Evolutionary conservation across 495 filamentous ascomycete species (phyloP).

Genomic region (Annulohypoxylon stygium): DNA sequence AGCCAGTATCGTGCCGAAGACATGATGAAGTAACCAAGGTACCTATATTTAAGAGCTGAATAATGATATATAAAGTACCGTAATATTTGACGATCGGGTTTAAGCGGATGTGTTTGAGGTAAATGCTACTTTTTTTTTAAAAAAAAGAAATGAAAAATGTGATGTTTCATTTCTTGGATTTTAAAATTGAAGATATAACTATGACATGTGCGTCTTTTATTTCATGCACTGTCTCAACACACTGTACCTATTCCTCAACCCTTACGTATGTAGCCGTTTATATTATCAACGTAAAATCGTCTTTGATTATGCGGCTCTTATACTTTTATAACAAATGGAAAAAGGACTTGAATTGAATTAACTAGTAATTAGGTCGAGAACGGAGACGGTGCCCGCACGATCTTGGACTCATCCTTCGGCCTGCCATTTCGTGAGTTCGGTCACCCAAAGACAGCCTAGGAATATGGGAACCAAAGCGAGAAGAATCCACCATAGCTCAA

Average conservation of each 20-base stretch:
- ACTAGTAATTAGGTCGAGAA: too few species aligned
- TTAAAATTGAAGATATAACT: background rate
- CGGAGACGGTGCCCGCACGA: too few species aligned
- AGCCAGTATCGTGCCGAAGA: slow-evolving; percentile 51
- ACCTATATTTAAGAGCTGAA: background rate
- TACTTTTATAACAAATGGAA: too few species aligned
- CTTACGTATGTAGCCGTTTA: background rate
- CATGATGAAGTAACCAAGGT: slow-evolving; percentile 43
- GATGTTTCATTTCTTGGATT: background rate
- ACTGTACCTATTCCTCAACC: background rate
- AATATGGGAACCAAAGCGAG: slow-evolving; percentile 50
- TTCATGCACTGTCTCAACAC: background rate
- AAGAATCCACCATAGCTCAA: slow-evolving; percentile 53
- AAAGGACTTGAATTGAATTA: too few species aligned
- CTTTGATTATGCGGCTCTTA: background rate
- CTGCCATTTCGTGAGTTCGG: slow-evolving; percentile 38
- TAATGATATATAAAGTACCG: background rate
- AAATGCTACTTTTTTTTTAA: background rate
- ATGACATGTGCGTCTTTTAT: background rate
- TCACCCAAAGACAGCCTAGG: slow-evolving; percentile 46
- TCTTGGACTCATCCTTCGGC: background rate
- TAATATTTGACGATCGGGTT: background rate
- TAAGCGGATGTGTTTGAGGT: background rate
- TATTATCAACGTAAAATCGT: too few species aligned
- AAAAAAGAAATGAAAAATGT: background rate